phyloP scores from a whole-genome alignment of 179 eudicot species.

The Pouteria campechiana region DNA sequence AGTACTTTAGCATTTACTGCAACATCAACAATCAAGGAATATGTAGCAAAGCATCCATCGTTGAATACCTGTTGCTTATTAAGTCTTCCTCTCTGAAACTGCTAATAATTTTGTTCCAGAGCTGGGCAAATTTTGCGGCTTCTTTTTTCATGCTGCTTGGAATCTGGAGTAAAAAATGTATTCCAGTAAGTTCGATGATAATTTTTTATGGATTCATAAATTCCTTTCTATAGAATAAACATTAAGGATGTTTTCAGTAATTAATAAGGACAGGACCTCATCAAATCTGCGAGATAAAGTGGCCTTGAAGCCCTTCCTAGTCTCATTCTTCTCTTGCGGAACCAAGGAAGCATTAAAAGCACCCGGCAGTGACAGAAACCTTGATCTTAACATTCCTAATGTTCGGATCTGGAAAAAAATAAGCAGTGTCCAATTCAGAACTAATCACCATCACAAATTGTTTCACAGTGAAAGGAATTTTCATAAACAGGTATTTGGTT shows the following conservation, averaged over 20 bases:
- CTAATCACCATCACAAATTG: background rate
- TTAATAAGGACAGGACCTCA: constrained; percentile 32
- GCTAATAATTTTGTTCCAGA: constrained; percentile 92
- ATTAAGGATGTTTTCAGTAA: too few relatives aligned
- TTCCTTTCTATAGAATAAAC: too few relatives aligned
- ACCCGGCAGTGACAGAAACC: constrained; percentile 85
- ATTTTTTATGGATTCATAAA: too few relatives aligned
- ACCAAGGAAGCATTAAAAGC: constrained; percentile 82
- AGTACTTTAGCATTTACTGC: too few relatives aligned
- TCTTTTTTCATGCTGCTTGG: constrained; percentile 65
- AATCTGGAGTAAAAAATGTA: constrained; percentile 27
- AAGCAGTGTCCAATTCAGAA: background rate
- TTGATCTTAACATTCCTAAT: constrained; percentile 85
- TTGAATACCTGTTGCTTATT: constrained; percentile 59
- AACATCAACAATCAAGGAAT: too few relatives aligned
- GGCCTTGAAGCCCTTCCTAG: constrained; percentile 82
- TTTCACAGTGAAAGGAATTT: too few relatives aligned
- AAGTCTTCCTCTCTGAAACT: constrained; percentile 98
- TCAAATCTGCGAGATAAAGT: constrained; percentile 64
- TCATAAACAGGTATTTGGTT: too few relatives aligned
- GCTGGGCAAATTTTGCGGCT: constrained; percentile 94
- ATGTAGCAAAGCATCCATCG: background rate
- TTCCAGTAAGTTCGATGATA: too few relatives aligned
- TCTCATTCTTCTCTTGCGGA: constrained; percentile 64
- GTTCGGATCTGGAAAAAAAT: constrained; percentile 71